Evolutionary conservation across 2,329 filamentous ascomycete species (phyloP).

Genomic region (Camptophora hylomeconis): DNA sequence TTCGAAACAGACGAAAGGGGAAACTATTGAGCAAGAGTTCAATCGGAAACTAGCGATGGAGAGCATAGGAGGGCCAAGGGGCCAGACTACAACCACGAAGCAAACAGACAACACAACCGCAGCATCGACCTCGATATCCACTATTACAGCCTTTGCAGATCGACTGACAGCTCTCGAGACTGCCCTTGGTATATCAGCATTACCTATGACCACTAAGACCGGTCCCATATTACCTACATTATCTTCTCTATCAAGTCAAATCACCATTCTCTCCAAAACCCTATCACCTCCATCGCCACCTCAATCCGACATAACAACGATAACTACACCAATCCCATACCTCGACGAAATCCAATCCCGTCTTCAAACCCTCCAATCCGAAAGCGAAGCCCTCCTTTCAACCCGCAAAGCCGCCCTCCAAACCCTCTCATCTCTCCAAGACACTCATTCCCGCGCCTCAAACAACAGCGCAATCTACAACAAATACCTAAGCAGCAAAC

Average conservation of each 20-base stretch:
- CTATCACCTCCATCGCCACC: conserved; percentile 25
- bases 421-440: conserved; percentile 28
- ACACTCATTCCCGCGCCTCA: conserved; percentile 22
- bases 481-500: not conserved
- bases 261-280: conserved; percentile 53
- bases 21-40: conserved; percentile 12
- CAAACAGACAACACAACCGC: too few species aligned
- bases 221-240: conserved; percentile 70
- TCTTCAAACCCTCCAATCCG: conserved; percentile 30
- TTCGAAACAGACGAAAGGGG: conserved; percentile 2
- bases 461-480: conserved; percentile 1
- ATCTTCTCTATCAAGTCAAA: conserved; percentile 65
- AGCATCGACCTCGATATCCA: conserved; percentile 48
- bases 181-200: conserved; percentile 61
- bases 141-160: conserved; percentile 72
- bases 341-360: conserved; percentile 31
- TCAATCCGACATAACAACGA: conserved; percentile 14
- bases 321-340: conserved; percentile 17
- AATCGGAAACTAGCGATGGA: conserved; percentile 6
- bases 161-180: conserved; percentile 69
- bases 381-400: conserved; percentile 30
- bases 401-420: conserved; percentile 31
- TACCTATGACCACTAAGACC: conserved; percentile 34
- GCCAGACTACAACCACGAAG: conserved; percentile 1
- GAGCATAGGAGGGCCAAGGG: too few species aligned